Percentiles rank a stretch among this genome's conserved stretches.
Evolutionary conservation across 495 filamentous ascomycete species (phyloP).

Genomic region (Talaromyces liani): DNA sequence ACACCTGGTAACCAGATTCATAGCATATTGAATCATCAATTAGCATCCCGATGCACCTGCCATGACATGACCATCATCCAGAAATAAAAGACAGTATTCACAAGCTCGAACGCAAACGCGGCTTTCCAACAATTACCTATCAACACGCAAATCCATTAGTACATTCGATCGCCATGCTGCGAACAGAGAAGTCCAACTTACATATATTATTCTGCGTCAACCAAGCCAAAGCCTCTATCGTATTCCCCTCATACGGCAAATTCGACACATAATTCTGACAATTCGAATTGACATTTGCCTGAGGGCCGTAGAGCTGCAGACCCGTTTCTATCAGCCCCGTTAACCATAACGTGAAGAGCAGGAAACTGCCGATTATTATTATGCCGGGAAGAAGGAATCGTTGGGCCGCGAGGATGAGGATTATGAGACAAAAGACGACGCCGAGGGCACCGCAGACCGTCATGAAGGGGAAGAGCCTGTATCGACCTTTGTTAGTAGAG

Average conservation of each 20-base stretch:
- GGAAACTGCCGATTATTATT: constrained; percentile 85
- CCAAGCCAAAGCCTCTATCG: constrained; percentile 69
- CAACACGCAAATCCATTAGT: background rate
- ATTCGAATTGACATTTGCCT: constrained; percentile 66
- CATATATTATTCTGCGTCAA: constrained; percentile 83
- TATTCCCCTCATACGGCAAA: constrained; percentile 50
- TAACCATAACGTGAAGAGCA: constrained; percentile 88
- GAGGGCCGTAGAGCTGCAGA: constrained; percentile 81
- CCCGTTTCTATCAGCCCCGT: constrained; percentile 85
- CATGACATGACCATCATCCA: constrained; percentile 94
- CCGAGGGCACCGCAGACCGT: constrained; percentile 62
- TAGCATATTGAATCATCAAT: background rate
- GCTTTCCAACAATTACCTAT: constrained; percentile 52
- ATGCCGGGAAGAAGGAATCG: constrained; percentile 80
- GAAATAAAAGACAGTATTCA: constrained; percentile 76
- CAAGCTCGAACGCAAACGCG: constrained; percentile 57
- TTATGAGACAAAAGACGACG: constrained; percentile 64
- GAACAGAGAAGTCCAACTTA: constrained; percentile 29
- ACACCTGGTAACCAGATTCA: background rate
- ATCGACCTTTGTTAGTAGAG: constrained; percentile 11
- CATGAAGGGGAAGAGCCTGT: constrained; percentile 92
- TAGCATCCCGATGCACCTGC: constrained; percentile 66
- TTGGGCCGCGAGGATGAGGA: constrained; percentile 67
- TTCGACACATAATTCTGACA: constrained; percentile 68
- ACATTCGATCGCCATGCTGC: too few relatives aligned